Conservation (phyloP, 768 basidiomycete genomes). For the Austroboletus eburneus region DNA sequence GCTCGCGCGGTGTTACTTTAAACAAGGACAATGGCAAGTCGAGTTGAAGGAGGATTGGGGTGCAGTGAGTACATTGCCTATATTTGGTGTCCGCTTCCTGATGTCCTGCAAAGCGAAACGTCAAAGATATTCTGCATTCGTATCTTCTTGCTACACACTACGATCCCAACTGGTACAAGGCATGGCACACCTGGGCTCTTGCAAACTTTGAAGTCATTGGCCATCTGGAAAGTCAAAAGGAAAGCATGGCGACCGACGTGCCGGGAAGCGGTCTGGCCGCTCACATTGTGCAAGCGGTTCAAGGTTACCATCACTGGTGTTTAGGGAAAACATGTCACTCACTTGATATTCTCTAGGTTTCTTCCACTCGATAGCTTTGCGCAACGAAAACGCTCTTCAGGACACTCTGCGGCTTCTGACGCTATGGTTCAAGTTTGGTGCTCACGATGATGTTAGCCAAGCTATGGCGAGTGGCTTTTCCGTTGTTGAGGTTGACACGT, state of each 20-base stretch:
- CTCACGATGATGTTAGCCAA: conserved; percentile 82
- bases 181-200: conserved; percentile 98
- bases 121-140: conserved; percentile 76
- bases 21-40: conserved; percentile 92
- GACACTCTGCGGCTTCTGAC: conserved; percentile 92
- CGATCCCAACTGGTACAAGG: conserved; percentile 97
- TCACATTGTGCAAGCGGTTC: conserved; percentile 91
- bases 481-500: conserved; percentile 91
- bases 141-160: conserved; percentile 87
- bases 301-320: conserved; percentile 45
- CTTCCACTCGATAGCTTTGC: conserved; percentile 90
- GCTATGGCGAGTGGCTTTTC: conserved; percentile 86
- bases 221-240: conserved; percentile 66
- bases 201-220: conserved; percentile 93
- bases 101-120: conserved; percentile 54
- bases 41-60: conserved; percentile 78
- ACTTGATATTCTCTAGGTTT: conserved; percentile 54
- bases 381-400: conserved; percentile 87
- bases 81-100: conserved; percentile 3
- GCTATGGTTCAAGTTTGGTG: conserved; percentile 97
- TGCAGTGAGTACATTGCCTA: conserved; percentile 45
- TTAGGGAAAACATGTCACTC: conserved; percentile 6
- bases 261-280: conserved; percentile 62
- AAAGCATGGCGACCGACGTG: conserved; percentile 52
- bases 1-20: conserved; percentile 95